These are phyloP conservation scores for Wickerhamiella allomyrinae DNA, from an alignment of 805 yeast species.

Conservation along the genomic window DNA sequence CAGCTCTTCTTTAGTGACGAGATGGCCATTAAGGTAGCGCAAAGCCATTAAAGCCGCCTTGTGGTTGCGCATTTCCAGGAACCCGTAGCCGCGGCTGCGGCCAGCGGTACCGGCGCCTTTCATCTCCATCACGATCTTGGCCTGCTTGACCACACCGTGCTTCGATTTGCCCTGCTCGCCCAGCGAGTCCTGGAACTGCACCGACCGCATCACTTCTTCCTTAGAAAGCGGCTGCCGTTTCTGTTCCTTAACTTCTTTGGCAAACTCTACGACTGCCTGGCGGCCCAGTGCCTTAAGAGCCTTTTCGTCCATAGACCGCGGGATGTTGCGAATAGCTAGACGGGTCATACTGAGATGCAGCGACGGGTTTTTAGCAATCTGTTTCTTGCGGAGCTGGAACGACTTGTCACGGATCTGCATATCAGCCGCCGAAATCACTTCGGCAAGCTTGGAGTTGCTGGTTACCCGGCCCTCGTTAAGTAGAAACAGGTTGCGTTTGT, in stretches of 20 bases:
- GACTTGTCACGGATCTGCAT: slow-evolving; percentile 81
- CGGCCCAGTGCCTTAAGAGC: slow-evolving; percentile 85
- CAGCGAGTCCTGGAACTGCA: slow-evolving; percentile 42
- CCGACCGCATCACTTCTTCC: slow-evolving; percentile 76
- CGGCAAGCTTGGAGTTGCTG: slow-evolving; percentile 64
- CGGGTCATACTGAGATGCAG: slow-evolving; percentile 89
- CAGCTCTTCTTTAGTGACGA: slow-evolving; percentile 58
- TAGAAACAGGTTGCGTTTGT: slow-evolving; percentile 70
- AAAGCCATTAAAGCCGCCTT: slow-evolving; percentile 87
- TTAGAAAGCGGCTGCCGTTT: slow-evolving; percentile 73
- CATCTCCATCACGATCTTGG: slow-evolving; percentile 84
- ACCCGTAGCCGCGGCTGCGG: slow-evolving; percentile 93
- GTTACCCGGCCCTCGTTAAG: slow-evolving; percentile 90
- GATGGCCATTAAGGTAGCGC: slow-evolving; percentile 93
- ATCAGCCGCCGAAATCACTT: slow-evolving; percentile 52
- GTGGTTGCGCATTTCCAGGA: slow-evolving; percentile 85
- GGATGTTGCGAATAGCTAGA: slow-evolving; percentile 85
- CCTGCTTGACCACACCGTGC: slow-evolving; percentile 83
- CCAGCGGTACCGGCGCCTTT: slow-evolving; percentile 80
- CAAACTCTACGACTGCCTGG: slow-evolving; percentile 87
- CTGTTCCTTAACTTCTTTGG: slow-evolving; percentile 66
- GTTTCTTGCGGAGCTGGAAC: slow-evolving; percentile 71
- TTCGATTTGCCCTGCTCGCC: slow-evolving; percentile 45
- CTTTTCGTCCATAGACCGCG: slow-evolving; percentile 81
- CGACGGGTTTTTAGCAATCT: slow-evolving; percentile 78